These are phyloP conservation scores for Setaria italica DNA, from an alignment of 202 grass and related monocot genomes.

Conservation along the genomic window DNA sequence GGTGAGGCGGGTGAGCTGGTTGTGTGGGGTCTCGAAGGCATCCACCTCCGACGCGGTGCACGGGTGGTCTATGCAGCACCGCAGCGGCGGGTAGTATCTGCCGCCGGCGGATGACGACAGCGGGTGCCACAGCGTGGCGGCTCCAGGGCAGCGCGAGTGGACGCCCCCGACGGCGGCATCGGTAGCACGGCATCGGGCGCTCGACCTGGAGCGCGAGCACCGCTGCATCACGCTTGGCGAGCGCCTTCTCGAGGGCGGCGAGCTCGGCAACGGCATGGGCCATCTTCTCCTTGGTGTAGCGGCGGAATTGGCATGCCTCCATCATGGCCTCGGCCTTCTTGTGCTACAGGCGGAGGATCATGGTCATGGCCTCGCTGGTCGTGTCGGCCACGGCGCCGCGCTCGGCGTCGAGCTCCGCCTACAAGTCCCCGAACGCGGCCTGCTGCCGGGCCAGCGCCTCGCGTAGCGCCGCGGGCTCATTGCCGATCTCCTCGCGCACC, in stretches of 20 bases:
- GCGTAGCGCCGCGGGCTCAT: constrained; percentile 56
- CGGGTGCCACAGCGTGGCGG: constrained; percentile 15
- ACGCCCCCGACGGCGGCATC: constrained; percentile 31
- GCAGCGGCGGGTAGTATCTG: constrained; percentile 55
- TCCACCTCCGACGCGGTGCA: constrained; percentile 43
- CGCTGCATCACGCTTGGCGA: constrained; percentile 61
- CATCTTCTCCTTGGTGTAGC: constrained; percentile 78
- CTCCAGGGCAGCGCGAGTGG: constrained; percentile 25
- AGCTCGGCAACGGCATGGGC: constrained; percentile 69
- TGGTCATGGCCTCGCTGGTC: constrained; percentile 75
- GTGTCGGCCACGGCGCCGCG: constrained; percentile 70
- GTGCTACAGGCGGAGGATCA: constrained; percentile 87
- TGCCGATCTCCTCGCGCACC: constrained; percentile 56
- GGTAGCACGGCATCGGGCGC: constrained; percentile 26
- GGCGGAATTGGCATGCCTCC: constrained; percentile 73
- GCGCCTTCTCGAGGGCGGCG: constrained; percentile 49
- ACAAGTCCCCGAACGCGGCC: constrained; percentile 42
- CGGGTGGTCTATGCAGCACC: constrained; percentile 48
- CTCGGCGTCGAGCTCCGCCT: constrained; percentile 76
- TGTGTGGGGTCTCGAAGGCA: constrained; percentile 49
- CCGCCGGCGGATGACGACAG: constrained; percentile 14
- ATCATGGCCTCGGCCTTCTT: constrained; percentile 90
- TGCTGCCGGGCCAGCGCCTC: constrained; percentile 63
- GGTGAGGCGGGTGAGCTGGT: constrained; percentile 44
- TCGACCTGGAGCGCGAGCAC: constrained; percentile 32